Evolutionary conservation across 2,329 filamentous ascomycete species (phyloP), one percentile per base, ranked within the genome.

Genomic region (Xylaria arbuscula): DNA sequence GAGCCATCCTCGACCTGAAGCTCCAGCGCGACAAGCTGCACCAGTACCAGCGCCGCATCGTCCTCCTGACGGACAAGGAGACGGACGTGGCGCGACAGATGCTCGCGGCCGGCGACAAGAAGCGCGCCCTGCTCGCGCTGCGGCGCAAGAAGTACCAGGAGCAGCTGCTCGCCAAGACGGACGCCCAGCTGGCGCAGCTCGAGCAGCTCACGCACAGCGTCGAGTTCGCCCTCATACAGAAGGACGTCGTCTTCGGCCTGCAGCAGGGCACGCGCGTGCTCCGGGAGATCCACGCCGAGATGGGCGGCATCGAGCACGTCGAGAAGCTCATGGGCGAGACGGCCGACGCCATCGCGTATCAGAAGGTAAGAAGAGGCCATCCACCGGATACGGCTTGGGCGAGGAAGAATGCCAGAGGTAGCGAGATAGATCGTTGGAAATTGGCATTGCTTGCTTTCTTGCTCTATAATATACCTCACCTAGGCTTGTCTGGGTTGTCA

Each of bases 111-210:
- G 91, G 92, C 76, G 92, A 98, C 82, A 94, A 93, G 81, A 83
- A 87, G 73, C 90, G 90, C 71, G 96, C 96, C 0, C 87, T 98
- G 24, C 87, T 98, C 38, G 96, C 96, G 0, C 87, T 99, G 69
- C 91, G 96, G 66, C 89, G 94, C 74, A 98, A 98, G 83, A 99
- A 98, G 80, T 98, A 97, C 85, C 96, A 99, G 80, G 93, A 98
- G 80, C 91, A 92, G 32, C 86, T 98, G 24, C 87, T 98, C 13
- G 86, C 88, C 69, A 95, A 97, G 83, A 98, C 95, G 13, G 95
- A 99, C 81, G 89, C 89, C 65, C 95, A 98, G 83, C 88, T 99
- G n/a, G 93, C 93, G 73, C 93, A 98, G 81, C 85, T 99, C 22
- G 94, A 99, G 83, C 90, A 93, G 77, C 84, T 99, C 73, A 96